Base-by-base conservation (phyloP, 177 flowering plant genomes). In the Vitis hybrid region DNA sequence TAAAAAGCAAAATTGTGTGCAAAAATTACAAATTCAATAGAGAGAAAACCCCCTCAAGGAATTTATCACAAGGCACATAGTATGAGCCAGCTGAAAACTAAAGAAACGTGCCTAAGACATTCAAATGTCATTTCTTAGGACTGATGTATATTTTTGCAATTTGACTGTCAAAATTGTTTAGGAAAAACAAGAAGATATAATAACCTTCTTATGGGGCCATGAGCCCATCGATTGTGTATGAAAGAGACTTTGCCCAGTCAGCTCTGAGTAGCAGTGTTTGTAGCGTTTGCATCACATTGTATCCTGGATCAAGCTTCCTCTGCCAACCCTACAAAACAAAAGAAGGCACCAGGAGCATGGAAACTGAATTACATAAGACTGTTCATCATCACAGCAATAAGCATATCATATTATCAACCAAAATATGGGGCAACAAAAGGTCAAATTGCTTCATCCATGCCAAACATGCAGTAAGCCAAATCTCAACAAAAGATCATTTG, bases 251-350 rank as follows among this genome's bases (percentile, higher is more conserved):
- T 3, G 95, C 98, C 98, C 97, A 92, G 71, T 91, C 91, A 33
- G 73, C 87, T 78, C 83, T 90, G 60, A 91, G 82, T 70, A 95
- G 73, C 75, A 95, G 59, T 18, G 89, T 79, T 72, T 84, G 90
- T 50, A 95, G 67, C 14, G 98, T 90, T n/a, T 80, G 76, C 97
- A 95, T 85, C 62, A 92, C 83, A 75, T 95, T 75, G 67, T 95
- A 92, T 52, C 76, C 86, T 22, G 98, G 98, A 79, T 95, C 97
- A 51, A 95, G 92, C 84, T 95, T 95, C 72, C 90, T 82, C 74
- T 95, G 98, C 98, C 98, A 95, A 4, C 98, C 97, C 98, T 95
- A 65, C 47, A 78, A 49, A 72, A 68, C 62, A 2, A 19, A 51
- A 69, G 59, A 13, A 65, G 19, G 4, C 54, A 67, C 31, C 31